Evolutionary conservation across 148 eudicot genomes (phyloP).

Genomic region (Selenicereus undatus): DNA sequence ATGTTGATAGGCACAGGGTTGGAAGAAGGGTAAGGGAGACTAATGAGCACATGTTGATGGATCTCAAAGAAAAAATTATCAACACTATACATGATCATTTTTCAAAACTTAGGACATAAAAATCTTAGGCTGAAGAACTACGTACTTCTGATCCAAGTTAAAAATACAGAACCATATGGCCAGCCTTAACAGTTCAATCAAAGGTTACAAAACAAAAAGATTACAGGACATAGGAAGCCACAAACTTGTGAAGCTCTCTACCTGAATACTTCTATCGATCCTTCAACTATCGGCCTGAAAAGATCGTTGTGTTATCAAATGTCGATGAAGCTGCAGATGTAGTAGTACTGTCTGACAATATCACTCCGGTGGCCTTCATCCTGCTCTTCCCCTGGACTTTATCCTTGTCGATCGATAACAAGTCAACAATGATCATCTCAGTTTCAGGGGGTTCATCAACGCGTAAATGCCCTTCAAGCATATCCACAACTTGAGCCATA

Average conservation of each 20-base stretch:
- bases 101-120: neutral
- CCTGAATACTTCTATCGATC: neutral
- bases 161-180: neutral
- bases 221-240: neutral
- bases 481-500: constrained; percentile 72
- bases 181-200: neutral
- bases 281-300: constrained; percentile 41
- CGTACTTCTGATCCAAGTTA: neutral
- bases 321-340: constrained; percentile 20
- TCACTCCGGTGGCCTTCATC: constrained; percentile 31
- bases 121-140: neutral
- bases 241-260: neutral
- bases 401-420: constrained; percentile 37
- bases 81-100: neutral
- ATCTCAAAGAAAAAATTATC: neutral
- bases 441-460: constrained; percentile 69
- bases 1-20: neutral
- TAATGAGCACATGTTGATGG: neutral
- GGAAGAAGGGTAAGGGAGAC: neutral
- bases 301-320: constrained; percentile 28
- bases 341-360: constrained; percentile 21
- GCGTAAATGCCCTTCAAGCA: constrained; percentile 61
- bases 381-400: constrained; percentile 19
- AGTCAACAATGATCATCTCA: constrained; percentile 58
- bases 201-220: neutral